Conservation (phyloP, 1,139 yeast genomes). For the Neolecta irregularis region DNA sequence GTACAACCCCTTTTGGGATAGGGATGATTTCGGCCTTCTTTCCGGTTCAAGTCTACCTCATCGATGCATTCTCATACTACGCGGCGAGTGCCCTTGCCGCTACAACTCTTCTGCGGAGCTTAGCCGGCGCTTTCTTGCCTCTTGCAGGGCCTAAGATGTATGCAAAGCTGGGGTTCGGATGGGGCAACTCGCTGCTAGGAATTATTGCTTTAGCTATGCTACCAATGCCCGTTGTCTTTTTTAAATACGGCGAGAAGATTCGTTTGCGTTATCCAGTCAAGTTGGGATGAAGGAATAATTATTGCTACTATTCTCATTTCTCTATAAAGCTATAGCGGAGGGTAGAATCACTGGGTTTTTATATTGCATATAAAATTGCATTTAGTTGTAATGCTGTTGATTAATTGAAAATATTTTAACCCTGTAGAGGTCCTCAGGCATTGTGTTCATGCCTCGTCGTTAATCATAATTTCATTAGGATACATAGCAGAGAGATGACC, state of each 20-base stretch:
- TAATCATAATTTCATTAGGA: too few relatives aligned
- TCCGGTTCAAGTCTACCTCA: constrained; percentile 39
- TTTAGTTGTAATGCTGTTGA: too few relatives aligned
- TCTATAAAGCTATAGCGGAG: too few relatives aligned
- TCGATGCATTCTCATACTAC: constrained; percentile 48
- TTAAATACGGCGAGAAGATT: constrained; percentile 27
- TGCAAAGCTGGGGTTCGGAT: constrained; percentile 34
- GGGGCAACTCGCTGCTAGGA: constrained; percentile 50
- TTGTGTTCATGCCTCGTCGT: too few relatives aligned
- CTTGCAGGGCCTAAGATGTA: constrained; percentile 11
- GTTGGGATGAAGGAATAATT: too few relatives aligned
- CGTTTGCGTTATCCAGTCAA: too few relatives aligned
- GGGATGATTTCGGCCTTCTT: constrained; percentile 31
- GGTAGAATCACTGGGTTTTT: too few relatives aligned
- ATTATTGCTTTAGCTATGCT: constrained; percentile 41
- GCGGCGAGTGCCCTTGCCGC: constrained; percentile 88
- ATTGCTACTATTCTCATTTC: too few relatives aligned
- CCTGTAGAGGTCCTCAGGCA: too few relatives aligned
- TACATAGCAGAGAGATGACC: too few relatives aligned
- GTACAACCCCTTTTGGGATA: constrained; percentile 68
- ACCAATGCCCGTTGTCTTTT: constrained; percentile 53
- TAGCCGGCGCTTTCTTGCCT: constrained; percentile 14
- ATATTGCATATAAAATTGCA: too few relatives aligned
- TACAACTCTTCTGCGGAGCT: constrained; percentile 11
- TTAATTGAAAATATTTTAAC: too few relatives aligned